Evolutionary conservation across 108 stramenopile genomes (phyloP).

Genomic region (Asterionellopsis glacialis): DNA sequence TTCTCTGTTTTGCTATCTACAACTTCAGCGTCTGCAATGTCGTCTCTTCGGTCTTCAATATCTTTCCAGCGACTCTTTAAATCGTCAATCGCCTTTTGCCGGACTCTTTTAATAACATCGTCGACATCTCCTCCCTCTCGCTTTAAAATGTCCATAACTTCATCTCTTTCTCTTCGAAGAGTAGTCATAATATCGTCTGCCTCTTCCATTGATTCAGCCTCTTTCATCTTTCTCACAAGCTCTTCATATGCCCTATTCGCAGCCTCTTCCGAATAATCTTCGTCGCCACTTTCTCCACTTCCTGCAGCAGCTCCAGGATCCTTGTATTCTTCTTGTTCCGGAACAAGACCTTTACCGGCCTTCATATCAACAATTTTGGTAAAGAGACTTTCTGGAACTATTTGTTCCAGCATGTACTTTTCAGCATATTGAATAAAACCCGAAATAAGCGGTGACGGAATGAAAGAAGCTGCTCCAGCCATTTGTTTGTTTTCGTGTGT

Average conservation of each 20-base stretch:
- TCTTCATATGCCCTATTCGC: slow-evolving; percentile 32
- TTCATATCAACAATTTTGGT: slow-evolving; percentile 55
- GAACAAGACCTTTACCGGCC: slow-evolving; percentile 9
- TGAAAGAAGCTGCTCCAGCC: slow-evolving; percentile 74
- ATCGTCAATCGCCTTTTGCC: no score
- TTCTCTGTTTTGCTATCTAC: no score
- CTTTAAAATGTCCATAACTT: slow-evolving; percentile 68
- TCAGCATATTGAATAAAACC: slow-evolving; percentile 74
- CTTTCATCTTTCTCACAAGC: slow-evolving; percentile 44
- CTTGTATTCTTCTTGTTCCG: slow-evolving; percentile 23
- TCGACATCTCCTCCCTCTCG: slow-evolving; percentile 75
- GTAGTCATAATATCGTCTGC: slow-evolving; percentile 71
- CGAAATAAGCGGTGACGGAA: slow-evolving; percentile 60
- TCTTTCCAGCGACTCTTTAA: no score
- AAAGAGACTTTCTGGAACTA: slow-evolving; percentile 59
- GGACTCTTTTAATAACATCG: slow-evolving; percentile 37
- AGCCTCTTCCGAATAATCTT: slow-evolving; percentile 26
- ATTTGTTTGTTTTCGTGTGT: slow-evolving; percentile 53
- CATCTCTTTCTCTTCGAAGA: slow-evolving; percentile 60
- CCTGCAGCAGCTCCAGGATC: slow-evolving; percentile 32
- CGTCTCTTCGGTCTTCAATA: no score
- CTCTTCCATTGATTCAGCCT: slow-evolving; percentile 62
- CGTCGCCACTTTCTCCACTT: slow-evolving; percentile 30
- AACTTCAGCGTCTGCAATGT: no score
- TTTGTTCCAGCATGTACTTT: slow-evolving; percentile 64